These are phyloP conservation scores for Aspergillus pseudonomiae DNA, from an alignment of 2,329 filamentous ascomycete species.

Conservation along the genomic window DNA sequence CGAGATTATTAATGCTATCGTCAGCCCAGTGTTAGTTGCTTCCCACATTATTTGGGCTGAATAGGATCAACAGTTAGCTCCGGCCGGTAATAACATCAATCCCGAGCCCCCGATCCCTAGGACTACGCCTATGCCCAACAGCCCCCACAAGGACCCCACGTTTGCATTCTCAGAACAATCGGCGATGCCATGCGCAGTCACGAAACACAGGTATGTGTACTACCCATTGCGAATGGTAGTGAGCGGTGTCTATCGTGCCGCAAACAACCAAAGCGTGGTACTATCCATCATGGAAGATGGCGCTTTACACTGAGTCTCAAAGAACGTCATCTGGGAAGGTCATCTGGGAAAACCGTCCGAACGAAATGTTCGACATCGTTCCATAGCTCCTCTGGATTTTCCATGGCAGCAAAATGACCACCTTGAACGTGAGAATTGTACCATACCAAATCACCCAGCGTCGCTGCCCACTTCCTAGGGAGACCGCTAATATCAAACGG, in stretches of 20 bases:
- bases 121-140: not conserved
- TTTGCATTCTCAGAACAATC: too few relatives aligned
- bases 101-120: not conserved
- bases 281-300: not conserved
- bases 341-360: not conserved
- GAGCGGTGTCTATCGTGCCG: not conserved
- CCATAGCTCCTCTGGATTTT: not conserved
- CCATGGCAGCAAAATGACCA: conserved; percentile 1
- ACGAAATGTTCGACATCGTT: not conserved
- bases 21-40: not conserved
- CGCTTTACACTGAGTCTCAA: not conserved
- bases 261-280: not conserved
- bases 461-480: conserved; percentile 1
- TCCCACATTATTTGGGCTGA: not conserved
- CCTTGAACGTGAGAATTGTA: not conserved
- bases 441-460: not conserved
- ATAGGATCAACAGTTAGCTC: not conserved
- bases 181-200: not conserved
- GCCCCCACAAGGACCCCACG: not conserved
- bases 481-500: not conserved
- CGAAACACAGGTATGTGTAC: not conserved
- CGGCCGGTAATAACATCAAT: not conserved
- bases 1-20: not conserved
- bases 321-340: conserved; percentile 2
- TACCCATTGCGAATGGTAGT: not conserved